Evolutionary conservation across 208 protist genomes (phyloP), one percentile per base, ranked within the genome.

Genomic region (Leishmania amazonensis): DNA sequence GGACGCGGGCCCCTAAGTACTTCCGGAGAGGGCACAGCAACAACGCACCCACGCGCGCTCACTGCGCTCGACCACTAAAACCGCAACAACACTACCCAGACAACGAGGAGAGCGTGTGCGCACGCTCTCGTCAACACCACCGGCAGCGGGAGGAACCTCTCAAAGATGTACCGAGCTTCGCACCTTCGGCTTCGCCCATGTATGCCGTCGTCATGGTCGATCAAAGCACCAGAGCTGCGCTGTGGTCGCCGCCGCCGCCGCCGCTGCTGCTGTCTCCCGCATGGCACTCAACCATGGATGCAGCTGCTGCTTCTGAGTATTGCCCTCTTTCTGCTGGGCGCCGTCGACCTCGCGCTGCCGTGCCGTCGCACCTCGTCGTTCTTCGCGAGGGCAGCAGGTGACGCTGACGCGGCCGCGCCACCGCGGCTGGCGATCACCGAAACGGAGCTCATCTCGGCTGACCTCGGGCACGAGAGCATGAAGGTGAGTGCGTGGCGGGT

Each of bases 361-460:
- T 49, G 19, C 11, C 47, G 28, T 8, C 49, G 28, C 47, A 15
- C 24, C 62, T 40, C 49, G 38, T 1, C 0, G 2, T 4, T 73
- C 42, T 73, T 73, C 19, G 68, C 42, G 21, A 53, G 49, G 68
- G 68, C 68, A 24, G 19, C 68, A 8, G 47, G 35, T 17, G 57
- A 62, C 68, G 28, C 54, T 1, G 40, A 9, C 9, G 38, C 51
- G 13, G 54, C 42, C 19, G 57, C 68, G 42, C 35, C 76, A 42
- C 68, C 79, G 57, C 83, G 53, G 42, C 79, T 51, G 21, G 51
- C 38, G 31, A 86, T 85, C 11, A 75, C 54, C 31, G 89, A 90
- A 73, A 88, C 89, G 19, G 81, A 89, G 40, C 73, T 96, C 19
- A 85, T 96, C 67, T 90, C 89, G 0, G 84, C 94, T 28, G 93